Evolutionary conservation across 2,329 filamentous ascomycete species (phyloP).

Genomic region (Aspergillus phoenicis): DNA sequence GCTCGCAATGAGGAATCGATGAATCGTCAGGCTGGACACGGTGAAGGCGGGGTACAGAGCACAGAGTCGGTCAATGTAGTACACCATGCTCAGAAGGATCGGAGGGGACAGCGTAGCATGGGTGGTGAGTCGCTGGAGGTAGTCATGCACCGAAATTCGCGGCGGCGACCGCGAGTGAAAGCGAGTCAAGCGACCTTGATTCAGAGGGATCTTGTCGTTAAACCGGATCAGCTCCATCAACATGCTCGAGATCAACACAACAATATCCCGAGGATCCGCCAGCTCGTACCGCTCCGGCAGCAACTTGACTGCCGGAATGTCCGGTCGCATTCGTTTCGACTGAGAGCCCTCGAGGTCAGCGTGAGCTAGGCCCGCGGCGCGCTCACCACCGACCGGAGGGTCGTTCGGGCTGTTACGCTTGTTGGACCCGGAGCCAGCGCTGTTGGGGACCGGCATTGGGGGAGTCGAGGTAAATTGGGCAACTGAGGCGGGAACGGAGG

Average conservation of each 20-base stretch:
- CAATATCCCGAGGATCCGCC: conserved; percentile 81
- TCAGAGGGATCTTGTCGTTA: conserved; percentile 84
- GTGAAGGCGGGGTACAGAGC: conserved; percentile 92
- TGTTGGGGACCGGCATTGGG: conserved; percentile 35
- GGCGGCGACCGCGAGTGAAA: conserved; percentile 92
- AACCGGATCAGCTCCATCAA: conserved; percentile 90
- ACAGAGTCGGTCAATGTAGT: conserved; percentile 95
- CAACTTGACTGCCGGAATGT: conserved; percentile 53
- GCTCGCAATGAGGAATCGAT: conserved; percentile 94
- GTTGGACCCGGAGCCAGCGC: conserved; percentile 31
- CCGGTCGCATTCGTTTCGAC: conserved; percentile 51
- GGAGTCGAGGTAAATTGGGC: conserved; percentile 21
- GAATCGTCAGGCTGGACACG: conserved; percentile 92
- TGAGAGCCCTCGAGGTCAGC: conserved; percentile 36
- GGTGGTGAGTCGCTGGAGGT: conserved; percentile 86
- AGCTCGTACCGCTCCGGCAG: conserved; percentile 74
- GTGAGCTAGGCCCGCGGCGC: conserved; percentile 22
- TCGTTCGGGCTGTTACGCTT: conserved; percentile 39
- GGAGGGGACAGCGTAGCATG: conserved; percentile 93
- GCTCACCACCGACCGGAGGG: conserved; percentile 25
- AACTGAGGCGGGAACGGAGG: conserved; percentile 20
- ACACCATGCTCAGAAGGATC: conserved; percentile 96
- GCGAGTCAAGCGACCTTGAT: conserved; percentile 82
- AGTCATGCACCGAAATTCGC: conserved; percentile 91
- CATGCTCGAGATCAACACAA: conserved; percentile 91